A percentile compares a stretch with the other conserved stretches of the same genome.
These are phyloP conservation scores for Apiospora malaysiana DNA, from an alignment of 2,329 filamentous ascomycete genomes.

Conservation along the genomic window DNA sequence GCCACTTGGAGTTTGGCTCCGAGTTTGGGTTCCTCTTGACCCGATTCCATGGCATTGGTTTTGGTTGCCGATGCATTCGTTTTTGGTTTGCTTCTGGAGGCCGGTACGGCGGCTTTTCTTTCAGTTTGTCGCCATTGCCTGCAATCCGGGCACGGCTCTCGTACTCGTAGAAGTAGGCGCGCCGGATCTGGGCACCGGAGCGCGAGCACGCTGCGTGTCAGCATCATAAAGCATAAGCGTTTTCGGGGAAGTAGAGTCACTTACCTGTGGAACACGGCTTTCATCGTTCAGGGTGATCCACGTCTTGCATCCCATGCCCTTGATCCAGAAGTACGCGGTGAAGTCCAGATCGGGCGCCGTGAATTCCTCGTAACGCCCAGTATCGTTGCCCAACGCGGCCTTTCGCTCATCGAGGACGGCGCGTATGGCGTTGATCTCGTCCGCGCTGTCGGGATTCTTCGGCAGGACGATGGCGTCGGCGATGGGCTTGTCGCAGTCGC, in stretches of 20 bases:
- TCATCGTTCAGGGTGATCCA: not conserved
- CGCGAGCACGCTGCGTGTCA: not conserved
- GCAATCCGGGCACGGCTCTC: not conserved
- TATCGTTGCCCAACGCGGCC: not conserved
- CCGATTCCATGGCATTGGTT: not conserved
- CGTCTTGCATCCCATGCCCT: not conserved
- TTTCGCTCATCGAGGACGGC: not conserved
- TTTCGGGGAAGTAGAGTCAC: not conserved
- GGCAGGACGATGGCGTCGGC: not conserved
- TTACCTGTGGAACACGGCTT: not conserved
- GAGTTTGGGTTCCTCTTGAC: not conserved
- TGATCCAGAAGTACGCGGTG: not conserved
- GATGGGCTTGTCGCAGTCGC: not conserved
- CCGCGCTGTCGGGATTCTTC: not conserved
- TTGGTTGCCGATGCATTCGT: not conserved
- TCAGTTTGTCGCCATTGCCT: not conserved
- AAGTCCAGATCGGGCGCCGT: not conserved
- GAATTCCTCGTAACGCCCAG: not conserved
- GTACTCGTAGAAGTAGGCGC: not conserved
- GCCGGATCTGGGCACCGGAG: not conserved
- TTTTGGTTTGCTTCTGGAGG: not conserved
- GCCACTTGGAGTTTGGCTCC: not conserved
- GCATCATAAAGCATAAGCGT: not conserved
- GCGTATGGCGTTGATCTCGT: not conserved
- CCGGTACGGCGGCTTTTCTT: not conserved